A percentile compares a stretch with the other conserved stretches of the same genome.
phyloP scores from a whole-genome alignment of 2,329 filamentous ascomycete genomes.

The Colletotrichum musicola region DNA sequence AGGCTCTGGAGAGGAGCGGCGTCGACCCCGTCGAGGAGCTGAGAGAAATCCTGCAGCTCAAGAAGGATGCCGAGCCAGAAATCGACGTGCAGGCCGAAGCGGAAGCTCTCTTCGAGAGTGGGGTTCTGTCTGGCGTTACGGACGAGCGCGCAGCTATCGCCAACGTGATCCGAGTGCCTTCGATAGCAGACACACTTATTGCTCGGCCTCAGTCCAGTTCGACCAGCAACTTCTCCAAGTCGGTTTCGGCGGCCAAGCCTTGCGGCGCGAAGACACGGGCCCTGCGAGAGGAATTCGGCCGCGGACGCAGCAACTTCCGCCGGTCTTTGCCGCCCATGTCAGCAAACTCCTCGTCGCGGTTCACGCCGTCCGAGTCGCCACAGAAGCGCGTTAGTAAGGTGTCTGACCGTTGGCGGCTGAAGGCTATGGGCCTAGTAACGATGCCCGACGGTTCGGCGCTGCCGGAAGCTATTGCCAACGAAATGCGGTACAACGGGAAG shows the following conservation, averaged over 20 bases:
- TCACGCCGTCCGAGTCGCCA: slow-evolving; percentile 25
- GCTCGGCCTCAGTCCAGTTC: slow-evolving; percentile 18
- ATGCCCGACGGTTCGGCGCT: slow-evolving; percentile 67
- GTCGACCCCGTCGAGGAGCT: slow-evolving; percentile 52
- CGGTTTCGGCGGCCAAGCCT: slow-evolving; percentile 19
- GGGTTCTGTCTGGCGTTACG: slow-evolving; percentile 55
- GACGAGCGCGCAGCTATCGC: slow-evolving; percentile 53
- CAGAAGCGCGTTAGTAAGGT: slow-evolving; percentile 50
- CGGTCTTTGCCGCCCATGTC: slow-evolving; percentile 54
- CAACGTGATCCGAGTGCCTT: slow-evolving; percentile 49
- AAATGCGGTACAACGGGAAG: slow-evolving; percentile 57
- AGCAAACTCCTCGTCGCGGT: slow-evolving; percentile 31
- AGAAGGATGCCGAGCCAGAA: slow-evolving; percentile 45
- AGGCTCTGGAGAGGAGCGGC: slow-evolving; percentile 25
- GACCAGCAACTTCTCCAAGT: slow-evolving; percentile 33
- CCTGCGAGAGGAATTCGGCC: slow-evolving; percentile 51
- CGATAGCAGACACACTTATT: slow-evolving; percentile 8
- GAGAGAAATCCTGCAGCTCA: slow-evolving; percentile 48
- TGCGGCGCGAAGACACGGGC: slow-evolving; percentile 52
- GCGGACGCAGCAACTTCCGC: slow-evolving; percentile 49
- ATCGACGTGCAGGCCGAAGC: slow-evolving; percentile 48
- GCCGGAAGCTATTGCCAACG: slow-evolving; percentile 63
- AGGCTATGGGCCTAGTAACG: slow-evolving; percentile 64
- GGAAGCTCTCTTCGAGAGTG: slow-evolving; percentile 56
- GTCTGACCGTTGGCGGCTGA: slow-evolving; percentile 60